Percentiles rank a stretch among this genome's conserved stretches.
Evolutionary conservation across 2,329 filamentous ascomycete genomes (phyloP).

Genomic region (Cladorrhinum sp.): DNA sequence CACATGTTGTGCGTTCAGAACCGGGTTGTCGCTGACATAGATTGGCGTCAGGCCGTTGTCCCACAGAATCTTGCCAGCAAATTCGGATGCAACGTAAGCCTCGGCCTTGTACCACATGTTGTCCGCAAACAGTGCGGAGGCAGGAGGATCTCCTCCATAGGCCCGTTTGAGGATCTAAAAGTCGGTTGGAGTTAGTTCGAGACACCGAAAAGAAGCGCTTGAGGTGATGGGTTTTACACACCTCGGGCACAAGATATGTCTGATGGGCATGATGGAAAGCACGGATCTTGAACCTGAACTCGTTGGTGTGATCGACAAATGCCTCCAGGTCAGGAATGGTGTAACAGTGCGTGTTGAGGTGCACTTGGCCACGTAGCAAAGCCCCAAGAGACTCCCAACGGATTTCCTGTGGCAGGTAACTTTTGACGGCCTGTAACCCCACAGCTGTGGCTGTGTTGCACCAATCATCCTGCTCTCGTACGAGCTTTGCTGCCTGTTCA

Average conservation of each 20-base stretch:
- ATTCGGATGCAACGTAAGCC: slow-evolving; percentile 61
- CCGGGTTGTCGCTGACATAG: slow-evolving; percentile 70
- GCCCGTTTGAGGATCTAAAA: slow-evolving; percentile 52
- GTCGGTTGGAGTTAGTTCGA: neutral
- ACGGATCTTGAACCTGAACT: slow-evolving; percentile 64
- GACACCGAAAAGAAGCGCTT: neutral
- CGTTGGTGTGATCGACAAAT: slow-evolving; percentile 67
- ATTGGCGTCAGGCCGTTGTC: slow-evolving; percentile 63
- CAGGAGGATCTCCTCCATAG: slow-evolving; percentile 52
- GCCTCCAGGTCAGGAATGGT: slow-evolving; percentile 66
- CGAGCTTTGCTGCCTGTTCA: slow-evolving; percentile 56
- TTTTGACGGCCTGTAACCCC: slow-evolving; percentile 49
- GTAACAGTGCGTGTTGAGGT: slow-evolving; percentile 71
- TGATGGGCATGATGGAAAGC: slow-evolving; percentile 70
- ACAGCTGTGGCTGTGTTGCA: slow-evolving; percentile 53
- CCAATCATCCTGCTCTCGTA: slow-evolving; percentile 65
- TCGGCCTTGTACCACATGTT: slow-evolving; percentile 73
- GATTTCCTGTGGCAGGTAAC: slow-evolving; percentile 60
- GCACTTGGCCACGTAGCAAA: slow-evolving; percentile 63
- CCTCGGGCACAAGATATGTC: slow-evolving; percentile 63
- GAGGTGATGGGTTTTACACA: slow-evolving; percentile 28
- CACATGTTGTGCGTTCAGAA: slow-evolving; percentile 67
- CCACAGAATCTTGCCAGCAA: slow-evolving; percentile 63
- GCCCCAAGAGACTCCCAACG: slow-evolving; percentile 62
- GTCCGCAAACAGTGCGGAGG: slow-evolving; percentile 64